phyloP scores from a whole-genome alignment of 139 green algal genomes.

The Ostreobium quekettii region DNA sequence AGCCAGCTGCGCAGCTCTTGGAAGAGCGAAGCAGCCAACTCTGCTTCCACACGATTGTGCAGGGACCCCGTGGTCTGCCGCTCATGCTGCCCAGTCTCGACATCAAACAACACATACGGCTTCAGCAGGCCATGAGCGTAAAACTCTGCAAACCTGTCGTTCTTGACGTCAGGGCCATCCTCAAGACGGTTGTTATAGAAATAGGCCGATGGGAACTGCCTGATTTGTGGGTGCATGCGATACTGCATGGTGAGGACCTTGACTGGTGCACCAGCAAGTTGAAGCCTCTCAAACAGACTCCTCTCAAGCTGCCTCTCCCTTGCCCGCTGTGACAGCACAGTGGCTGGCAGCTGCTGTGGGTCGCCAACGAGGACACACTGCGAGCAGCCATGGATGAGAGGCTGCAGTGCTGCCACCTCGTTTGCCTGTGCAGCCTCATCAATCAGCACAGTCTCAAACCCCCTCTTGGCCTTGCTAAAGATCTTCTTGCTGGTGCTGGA shows the following conservation, averaged over 20 bases:
- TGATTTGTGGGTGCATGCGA: slow-evolving; percentile 86
- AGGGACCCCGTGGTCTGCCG: slow-evolving; percentile 27
- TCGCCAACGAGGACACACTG: slow-evolving; percentile 74
- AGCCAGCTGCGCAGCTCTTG: slow-evolving; percentile 41
- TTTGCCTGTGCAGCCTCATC: slow-evolving; percentile 80
- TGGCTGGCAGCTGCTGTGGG: slow-evolving; percentile 89
- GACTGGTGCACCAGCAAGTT: slow-evolving; percentile 29
- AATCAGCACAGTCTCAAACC: slow-evolving; percentile 72
- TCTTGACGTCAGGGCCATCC: slow-evolving; percentile 20
- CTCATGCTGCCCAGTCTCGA: slow-evolving; percentile 44
- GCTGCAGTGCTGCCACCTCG: slow-evolving; percentile 20
- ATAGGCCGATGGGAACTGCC: slow-evolving; percentile 62
- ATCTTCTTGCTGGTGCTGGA: slow-evolving; percentile 45
- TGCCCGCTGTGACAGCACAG: slow-evolving; percentile 55
- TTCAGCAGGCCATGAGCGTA: slow-evolving; percentile 53
- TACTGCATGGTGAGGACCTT: slow-evolving; percentile 72
- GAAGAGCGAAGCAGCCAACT: slow-evolving; percentile 63
- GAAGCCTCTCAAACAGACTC: slow-evolving; percentile 74
- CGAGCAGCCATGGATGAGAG: slow-evolving; percentile 11
- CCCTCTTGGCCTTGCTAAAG: slow-evolving; percentile 14
- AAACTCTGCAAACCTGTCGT: not conserved
- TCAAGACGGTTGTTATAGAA: slow-evolving; percentile 68
- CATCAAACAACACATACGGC: slow-evolving; percentile 84
- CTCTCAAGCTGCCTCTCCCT: slow-evolving; percentile 59
- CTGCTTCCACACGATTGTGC: slow-evolving; percentile 54